Conservation (phyloP, 768 basidiomycete species). For the Phaffia australis region DNA sequence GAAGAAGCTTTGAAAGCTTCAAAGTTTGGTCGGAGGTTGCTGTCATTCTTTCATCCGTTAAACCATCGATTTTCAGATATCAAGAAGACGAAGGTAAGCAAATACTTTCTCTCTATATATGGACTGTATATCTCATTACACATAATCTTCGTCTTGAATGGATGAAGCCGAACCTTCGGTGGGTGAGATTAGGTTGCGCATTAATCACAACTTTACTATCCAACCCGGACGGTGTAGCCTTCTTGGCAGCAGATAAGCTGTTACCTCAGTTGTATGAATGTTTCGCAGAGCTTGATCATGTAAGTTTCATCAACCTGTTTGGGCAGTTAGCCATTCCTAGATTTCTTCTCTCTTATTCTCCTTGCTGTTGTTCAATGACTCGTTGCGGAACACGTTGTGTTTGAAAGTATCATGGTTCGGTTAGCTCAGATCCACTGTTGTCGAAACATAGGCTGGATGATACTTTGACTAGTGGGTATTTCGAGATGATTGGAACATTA, state of each 20-base stretch:
- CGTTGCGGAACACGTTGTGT: not conserved
- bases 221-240: constrained; percentile 70
- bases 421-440: constrained; percentile 42
- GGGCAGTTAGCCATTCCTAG: too few relatives aligned
- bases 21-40: constrained; percentile 77
- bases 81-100: constrained; percentile 51
- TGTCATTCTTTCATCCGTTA: constrained; percentile 87
- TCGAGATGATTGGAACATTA: constrained; percentile 87
- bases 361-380: not conserved
- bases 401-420: constrained; percentile 16
- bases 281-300: constrained; percentile 87
- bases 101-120: not conserved
- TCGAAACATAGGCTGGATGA: constrained; percentile 69
- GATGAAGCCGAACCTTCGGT: constrained; percentile 60
- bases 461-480: constrained; percentile 79
- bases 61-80: constrained; percentile 73
- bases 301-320: constrained; percentile 39
- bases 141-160: not conserved
- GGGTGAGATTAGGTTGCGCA: constrained; percentile 74
- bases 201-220: constrained; percentile 71
- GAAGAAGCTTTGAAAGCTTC: constrained; percentile 89
- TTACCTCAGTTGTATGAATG: constrained; percentile 70
- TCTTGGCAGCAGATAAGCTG: constrained; percentile 66
- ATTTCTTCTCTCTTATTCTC: not conserved
- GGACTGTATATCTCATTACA: too few relatives aligned